These are phyloP conservation scores for Phytophthora chlamydospora DNA, from an alignment of 352 stramenopile genomes.

Conservation along the genomic window DNA sequence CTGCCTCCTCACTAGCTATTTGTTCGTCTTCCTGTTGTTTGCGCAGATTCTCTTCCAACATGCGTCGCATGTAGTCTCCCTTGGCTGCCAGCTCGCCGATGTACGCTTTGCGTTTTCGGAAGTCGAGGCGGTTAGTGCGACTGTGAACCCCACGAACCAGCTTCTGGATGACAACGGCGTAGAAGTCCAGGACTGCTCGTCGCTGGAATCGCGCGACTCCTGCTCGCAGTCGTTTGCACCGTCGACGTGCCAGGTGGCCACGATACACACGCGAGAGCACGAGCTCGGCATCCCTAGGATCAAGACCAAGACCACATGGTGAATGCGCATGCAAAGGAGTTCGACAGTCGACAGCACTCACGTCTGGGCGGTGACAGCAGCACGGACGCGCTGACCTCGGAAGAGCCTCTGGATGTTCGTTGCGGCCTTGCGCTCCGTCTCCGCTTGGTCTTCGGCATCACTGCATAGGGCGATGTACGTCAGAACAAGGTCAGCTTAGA, in stretches of 20 bases:
- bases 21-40: conserved; percentile 56
- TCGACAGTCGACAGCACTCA: conserved; percentile 15
- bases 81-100: conserved; percentile 55
- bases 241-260: conserved; percentile 52
- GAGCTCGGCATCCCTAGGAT: conserved; percentile 52
- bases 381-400: conserved; percentile 57
- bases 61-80: conserved; percentile 52
- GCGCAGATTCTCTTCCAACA: conserved; percentile 48
- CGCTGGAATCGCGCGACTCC: conserved; percentile 29
- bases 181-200: conserved; percentile 47
- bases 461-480: conserved; percentile 25
- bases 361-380: conserved; percentile 43
- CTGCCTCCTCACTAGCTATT: conserved; percentile 36
- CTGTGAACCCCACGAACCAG: conserved; percentile 51
- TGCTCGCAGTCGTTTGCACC: conserved; percentile 29
- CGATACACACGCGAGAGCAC: conserved; percentile 64
- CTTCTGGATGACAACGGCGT: conserved; percentile 66
- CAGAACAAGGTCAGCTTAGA: conserved; percentile 6
- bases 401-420: conserved; percentile 72
- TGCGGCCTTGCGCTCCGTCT: conserved; percentile 43
- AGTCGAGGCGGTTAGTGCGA: conserved; percentile 55
- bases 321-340: neutral
- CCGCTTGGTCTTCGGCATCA: conserved; percentile 53
- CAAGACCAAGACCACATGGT: conserved; percentile 9
- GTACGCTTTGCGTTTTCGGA: conserved; percentile 66